Evolutionary conservation across 306 rosid genomes (phyloP), one percentile per base, ranked within the genome.

Genomic region (Ormosia emarginata): DNA sequence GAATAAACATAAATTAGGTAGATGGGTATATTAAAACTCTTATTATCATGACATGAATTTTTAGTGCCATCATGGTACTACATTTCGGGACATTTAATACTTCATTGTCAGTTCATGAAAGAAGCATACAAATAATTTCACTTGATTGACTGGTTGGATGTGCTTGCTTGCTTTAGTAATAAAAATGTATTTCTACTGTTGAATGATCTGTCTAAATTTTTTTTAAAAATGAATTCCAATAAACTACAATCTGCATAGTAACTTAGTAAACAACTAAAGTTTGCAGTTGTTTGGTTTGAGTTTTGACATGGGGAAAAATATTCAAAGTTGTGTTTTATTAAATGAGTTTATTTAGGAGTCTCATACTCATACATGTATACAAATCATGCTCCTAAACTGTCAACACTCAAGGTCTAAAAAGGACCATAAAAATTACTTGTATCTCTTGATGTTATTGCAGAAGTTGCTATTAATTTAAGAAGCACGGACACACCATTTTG

Each of bases 1-100:
- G 55, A 74, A 67, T 29, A 62, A 30, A 50, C 11, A 61, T 13
- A 75, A 52, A 81, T 74, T 37, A 58, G 71, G 76, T 46, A 61
- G 50, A 65, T 63, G 7, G 30, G 5, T 37, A 66, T 33, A 24
- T 39, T 41, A 36, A 36, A 58, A 36, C 32, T 40, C 36, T 41
- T 33, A 55, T 37, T 43, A 39, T 17, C 79, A 61, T 10, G 61
- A 58, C n/a, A 52, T 79, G 34, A 43, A 11, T 3, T 47, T 15
- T 29, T 53, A 17, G 50, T 6, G 30, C 61, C 9, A 7, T 43
- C 43, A 41, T 4, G n/a, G 33, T 7, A 14, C 5, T 33, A 50
- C 24, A 50, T 71, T 33, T 52, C 2, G 59, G 9, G 24, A 13
- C 36, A 33, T 29, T 49, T 0, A 17, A 34, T 6, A 36, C 66